Conservation (phyloP, 768 basidiomycete genomes). For the Termitomyces bulborhizus region DNA sequence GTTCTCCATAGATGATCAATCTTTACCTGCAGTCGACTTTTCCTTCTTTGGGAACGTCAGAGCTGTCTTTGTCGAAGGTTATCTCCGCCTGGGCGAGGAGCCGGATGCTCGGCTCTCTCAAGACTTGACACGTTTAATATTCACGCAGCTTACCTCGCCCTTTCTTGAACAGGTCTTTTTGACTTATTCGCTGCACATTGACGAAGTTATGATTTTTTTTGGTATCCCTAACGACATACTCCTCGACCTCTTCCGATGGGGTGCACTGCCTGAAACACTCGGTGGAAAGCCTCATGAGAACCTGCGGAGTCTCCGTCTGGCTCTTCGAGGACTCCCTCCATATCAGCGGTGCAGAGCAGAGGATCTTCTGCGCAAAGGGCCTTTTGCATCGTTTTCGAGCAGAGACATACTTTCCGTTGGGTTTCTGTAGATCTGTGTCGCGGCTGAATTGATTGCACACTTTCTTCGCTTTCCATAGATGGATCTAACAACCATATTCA, state of each 20-base stretch:
- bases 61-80: slow-evolving; percentile 21
- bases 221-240: slow-evolving; percentile 22
- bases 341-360: slow-evolving; percentile 13
- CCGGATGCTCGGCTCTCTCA: slow-evolving; percentile 11
- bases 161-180: slow-evolving; percentile 17
- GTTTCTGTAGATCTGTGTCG: slow-evolving; percentile 7
- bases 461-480: not conserved
- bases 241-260: slow-evolving; percentile 23
- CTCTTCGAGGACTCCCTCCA: slow-evolving; percentile 12
- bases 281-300: slow-evolving; percentile 3
- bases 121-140: slow-evolving; percentile 17
- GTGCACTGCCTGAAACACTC: slow-evolving; percentile 19
- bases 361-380: slow-evolving; percentile 11
- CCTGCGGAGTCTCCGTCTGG: slow-evolving; percentile 9
- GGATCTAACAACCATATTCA: not conserved
- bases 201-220: slow-evolving; percentile 17
- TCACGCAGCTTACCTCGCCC: slow-evolving; percentile 18
- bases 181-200: slow-evolving; percentile 15
- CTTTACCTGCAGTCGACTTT: slow-evolving; percentile 16
- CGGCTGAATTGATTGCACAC: not conserved
- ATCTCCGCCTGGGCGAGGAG: slow-evolving; percentile 14
- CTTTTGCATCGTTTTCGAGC: slow-evolving; percentile 10
- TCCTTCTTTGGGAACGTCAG: slow-evolving; percentile 14
- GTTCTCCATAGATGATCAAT: slow-evolving; percentile 12
- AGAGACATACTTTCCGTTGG: slow-evolving; percentile 13